A percentile compares a stretch with the other conserved stretches of the same genome.
These are phyloP conservation scores for Kingdonia uniflora DNA, from an alignment of 164 flowering plant genomes.

Conservation along the genomic window DNA sequence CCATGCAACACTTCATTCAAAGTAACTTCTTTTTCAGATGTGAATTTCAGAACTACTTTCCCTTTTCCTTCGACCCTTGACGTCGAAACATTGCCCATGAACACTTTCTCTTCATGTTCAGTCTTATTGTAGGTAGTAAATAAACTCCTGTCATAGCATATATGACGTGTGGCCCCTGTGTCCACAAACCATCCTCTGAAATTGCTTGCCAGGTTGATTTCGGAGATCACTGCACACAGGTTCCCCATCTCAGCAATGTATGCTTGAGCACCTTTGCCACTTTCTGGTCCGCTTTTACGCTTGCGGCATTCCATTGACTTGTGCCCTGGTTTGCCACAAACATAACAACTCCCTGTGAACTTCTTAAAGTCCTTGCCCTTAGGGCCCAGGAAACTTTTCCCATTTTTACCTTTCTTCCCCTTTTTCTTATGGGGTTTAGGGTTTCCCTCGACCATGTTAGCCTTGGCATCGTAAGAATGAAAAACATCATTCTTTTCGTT, in stretches of 20 bases:
- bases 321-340: neutral
- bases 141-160: neutral
- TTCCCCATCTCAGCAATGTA: neutral
- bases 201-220: neutral
- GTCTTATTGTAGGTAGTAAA: neutral
- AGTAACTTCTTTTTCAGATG: neutral
- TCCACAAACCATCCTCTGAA: neutral
- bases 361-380: neutral
- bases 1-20: neutral
- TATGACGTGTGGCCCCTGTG: neutral
- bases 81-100: neutral
- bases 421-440: neutral
- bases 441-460: slow-evolving; percentile 2
- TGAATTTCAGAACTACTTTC: neutral
- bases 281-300: neutral
- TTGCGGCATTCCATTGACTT: neutral
- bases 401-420: neutral
- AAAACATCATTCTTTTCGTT: neutral
- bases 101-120: neutral
- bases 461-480: neutral
- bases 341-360: neutral
- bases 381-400: neutral
- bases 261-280: neutral
- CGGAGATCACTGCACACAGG: neutral
- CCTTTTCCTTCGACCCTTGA: neutral